phyloP scores from a whole-genome alignment of 2,329 filamentous ascomycete genomes.

The Trichoderma koningii region DNA sequence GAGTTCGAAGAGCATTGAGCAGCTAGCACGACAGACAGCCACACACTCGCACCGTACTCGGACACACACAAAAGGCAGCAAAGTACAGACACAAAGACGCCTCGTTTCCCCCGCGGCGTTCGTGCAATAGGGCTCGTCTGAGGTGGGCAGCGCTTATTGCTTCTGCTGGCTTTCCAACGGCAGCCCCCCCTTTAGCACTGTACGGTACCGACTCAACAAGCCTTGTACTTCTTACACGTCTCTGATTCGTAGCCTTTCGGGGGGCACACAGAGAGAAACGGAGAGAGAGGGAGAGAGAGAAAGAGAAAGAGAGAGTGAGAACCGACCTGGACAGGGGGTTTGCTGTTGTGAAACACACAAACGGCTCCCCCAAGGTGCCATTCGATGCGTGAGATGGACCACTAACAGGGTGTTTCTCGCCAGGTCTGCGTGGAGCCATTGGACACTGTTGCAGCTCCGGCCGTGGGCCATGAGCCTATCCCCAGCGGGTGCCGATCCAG shows the following conservation, averaged over 20 bases:
- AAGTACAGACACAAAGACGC: background rate
- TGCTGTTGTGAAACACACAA: slow-evolving; percentile 22
- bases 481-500: slow-evolving; percentile 2
- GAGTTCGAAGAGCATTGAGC: background rate
- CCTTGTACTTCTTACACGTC: no score
- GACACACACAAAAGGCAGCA: background rate
- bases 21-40: background rate
- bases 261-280: no score
- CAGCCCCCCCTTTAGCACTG: background rate
- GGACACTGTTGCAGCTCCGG: slow-evolving; percentile 4
- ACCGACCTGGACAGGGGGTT: slow-evolving; percentile 8
- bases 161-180: background rate
- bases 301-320: background rate
- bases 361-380: slow-evolving; percentile 21
- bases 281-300: background rate
- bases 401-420: slow-evolving; percentile 3
- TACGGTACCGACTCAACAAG: background rate
- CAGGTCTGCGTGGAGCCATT: slow-evolving; percentile 5
- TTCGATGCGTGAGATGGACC: slow-evolving; percentile 16
- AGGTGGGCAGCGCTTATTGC: background rate
- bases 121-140: background rate
- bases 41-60: slow-evolving; percentile 13
- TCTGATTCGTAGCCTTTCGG: no score
- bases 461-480: slow-evolving; percentile 11
- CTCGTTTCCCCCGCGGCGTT: background rate